phyloP scores from a whole-genome alignment of 2,329 filamentous ascomycete genomes.

The Fusarium paranaense region DNA sequence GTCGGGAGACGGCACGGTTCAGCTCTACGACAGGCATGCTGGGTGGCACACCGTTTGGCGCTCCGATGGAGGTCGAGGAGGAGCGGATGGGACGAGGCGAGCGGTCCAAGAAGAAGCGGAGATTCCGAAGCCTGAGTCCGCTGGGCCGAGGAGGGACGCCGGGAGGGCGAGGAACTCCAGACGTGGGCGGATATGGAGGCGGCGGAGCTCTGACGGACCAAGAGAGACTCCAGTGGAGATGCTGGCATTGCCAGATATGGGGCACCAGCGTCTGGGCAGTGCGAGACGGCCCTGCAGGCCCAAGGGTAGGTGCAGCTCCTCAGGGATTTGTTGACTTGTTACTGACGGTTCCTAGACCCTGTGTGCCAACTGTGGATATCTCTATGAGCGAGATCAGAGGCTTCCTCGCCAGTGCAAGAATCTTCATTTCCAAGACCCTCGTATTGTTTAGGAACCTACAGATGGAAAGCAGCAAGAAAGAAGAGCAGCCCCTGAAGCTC shows the following conservation, averaged over 20 bases:
- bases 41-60: constrained; percentile 76
- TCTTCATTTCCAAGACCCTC: constrained; percentile 51
- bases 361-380: constrained; percentile 91
- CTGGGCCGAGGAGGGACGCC: constrained; percentile 72
- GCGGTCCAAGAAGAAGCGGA: constrained; percentile 92
- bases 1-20: constrained; percentile 92
- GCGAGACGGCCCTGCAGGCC: constrained; percentile 86
- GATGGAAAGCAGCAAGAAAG: constrained; percentile 34
- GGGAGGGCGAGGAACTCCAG: constrained; percentile 82
- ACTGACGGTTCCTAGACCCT: constrained; percentile 69
- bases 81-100: constrained; percentile 93
- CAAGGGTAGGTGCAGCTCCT: constrained; percentile 71
- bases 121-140: constrained; percentile 90
- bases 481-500: constrained; percentile 8
- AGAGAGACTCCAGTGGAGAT: constrained; percentile 88
- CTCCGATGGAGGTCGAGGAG: constrained; percentile 70
- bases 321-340: neutral
- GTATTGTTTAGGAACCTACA: constrained; percentile 45
- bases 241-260: constrained; percentile 87
- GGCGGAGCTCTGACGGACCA: constrained; percentile 77
- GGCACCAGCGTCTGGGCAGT: constrained; percentile 95
- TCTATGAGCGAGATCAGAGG: constrained; percentile 88
- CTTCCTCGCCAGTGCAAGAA: constrained; percentile 69
- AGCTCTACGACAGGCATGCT: constrained; percentile 86
- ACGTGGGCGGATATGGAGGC: constrained; percentile 79